Evolutionary conservation across 2,329 filamentous ascomycete species (phyloP).

Genomic region (Biscogniauxia mediterranea): DNA sequence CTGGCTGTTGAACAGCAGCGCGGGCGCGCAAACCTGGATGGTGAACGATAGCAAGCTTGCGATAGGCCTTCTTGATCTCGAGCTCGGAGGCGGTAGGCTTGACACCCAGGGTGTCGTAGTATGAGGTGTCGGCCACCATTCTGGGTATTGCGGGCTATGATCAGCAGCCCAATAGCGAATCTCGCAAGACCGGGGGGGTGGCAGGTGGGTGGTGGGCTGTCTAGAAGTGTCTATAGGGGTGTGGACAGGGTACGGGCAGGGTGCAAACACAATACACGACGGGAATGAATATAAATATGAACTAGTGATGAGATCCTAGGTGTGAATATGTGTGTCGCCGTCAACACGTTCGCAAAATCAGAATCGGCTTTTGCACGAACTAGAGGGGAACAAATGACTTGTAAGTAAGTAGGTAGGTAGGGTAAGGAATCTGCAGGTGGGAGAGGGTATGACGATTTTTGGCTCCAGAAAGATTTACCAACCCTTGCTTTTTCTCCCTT

Average conservation of each 20-base stretch:
- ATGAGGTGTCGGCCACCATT: conserved; percentile 86
- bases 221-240: conserved; percentile 2
- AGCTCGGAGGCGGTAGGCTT: conserved; percentile 81
- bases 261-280: not conserved
- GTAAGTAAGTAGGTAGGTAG: too few species aligned
- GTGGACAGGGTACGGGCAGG: not conserved
- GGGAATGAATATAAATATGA: not conserved
- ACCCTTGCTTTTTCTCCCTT: not conserved
- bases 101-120: conserved; percentile 86
- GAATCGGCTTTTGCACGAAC: not conserved
- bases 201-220: not conserved
- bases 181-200: not conserved
- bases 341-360: not conserved
- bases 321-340: not conserved
- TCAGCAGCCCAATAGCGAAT: not conserved
- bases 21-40: conserved; percentile 65
- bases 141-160: conserved; percentile 7
- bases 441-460: conserved; percentile 1
- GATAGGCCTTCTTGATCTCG: conserved; percentile 96
- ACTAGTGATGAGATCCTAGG: not conserved
- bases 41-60: conserved; percentile 89
- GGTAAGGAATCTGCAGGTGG: not conserved
- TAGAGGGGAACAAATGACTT: not conserved
- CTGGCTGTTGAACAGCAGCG: not conserved
- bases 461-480: not conserved